Evolutionary conservation across 306 rosid species (phyloP).

Genomic region (Phaseolus lunatus): DNA sequence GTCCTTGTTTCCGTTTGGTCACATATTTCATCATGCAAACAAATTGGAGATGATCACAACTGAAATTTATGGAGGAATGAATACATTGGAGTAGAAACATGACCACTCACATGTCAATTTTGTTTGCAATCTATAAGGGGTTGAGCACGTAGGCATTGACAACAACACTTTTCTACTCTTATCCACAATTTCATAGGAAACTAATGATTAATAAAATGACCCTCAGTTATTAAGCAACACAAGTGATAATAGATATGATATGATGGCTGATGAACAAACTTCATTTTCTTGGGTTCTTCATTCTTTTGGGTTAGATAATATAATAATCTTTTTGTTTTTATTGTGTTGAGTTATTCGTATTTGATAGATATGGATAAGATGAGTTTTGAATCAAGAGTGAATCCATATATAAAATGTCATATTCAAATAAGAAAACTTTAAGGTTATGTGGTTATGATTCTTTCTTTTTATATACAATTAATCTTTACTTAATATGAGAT

Average conservation of each 20-base stretch:
- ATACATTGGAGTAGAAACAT: not conserved
- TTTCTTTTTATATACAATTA: no score
- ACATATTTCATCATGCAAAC: slow-evolving; percentile 12
- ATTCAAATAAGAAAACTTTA: no score
- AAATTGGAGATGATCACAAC: not conserved
- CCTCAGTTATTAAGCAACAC: not conserved
- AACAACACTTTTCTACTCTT: slow-evolving; percentile 11
- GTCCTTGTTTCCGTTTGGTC: slow-evolving; percentile 22
- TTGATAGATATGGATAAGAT: no score
- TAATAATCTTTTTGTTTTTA: no score
- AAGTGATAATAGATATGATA: not conserved
- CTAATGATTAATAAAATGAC: slow-evolving; percentile 6
- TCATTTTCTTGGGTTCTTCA: no score
- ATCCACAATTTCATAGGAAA: slow-evolving; percentile 6
- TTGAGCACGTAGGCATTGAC: slow-evolving; percentile 13
- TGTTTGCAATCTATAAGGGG: not conserved
- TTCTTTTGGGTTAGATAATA: no score
- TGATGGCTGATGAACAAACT: not conserved
- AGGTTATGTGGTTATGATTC: no score
- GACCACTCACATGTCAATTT: not conserved
- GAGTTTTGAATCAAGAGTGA: no score
- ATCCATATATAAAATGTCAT: no score
- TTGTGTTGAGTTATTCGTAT: no score
- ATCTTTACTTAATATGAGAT: no score
- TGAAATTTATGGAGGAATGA: slow-evolving; percentile 20